These are phyloP conservation scores for Triadica sebifera DNA, from an alignment of 345 rosid genomes.

Conservation along the genomic window DNA sequence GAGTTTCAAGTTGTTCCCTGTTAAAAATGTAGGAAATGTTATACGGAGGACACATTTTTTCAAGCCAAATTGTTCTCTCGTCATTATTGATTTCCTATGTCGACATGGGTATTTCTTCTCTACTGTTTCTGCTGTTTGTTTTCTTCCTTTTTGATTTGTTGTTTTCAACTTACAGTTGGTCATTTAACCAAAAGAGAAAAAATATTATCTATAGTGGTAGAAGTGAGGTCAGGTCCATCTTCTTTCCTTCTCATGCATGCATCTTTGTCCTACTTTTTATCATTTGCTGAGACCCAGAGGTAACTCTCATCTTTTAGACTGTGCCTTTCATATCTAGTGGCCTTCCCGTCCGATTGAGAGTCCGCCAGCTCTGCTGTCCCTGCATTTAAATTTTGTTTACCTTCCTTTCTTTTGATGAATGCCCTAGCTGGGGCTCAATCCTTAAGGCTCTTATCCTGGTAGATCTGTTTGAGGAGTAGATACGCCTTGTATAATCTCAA, in stretches of 20 bases:
- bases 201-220: background rate
- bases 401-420: background rate
- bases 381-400: background rate
- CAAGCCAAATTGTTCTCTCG: constrained; percentile 83
- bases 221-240: background rate
- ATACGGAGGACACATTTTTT: constrained; percentile 60
- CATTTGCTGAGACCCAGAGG: background rate
- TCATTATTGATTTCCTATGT: constrained; percentile 77
- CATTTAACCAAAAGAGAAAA: background rate
- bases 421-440: too few relatives aligned
- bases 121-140: background rate
- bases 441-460: background rate
- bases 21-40: constrained; percentile 59
- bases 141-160: background rate
- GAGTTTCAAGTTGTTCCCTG: constrained; percentile 75
- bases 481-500: background rate
- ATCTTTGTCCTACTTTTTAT: background rate
- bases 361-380: background rate
- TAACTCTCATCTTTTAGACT: background rate
- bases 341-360: background rate
- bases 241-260: background rate
- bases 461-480: background rate
- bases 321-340: background rate
- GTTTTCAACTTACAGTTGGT: background rate
- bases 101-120: constrained; percentile 74